These are phyloP conservation scores for Vitis rupestris DNA, from an alignment of 164 flowering plant genomes.

Conservation along the genomic window DNA sequence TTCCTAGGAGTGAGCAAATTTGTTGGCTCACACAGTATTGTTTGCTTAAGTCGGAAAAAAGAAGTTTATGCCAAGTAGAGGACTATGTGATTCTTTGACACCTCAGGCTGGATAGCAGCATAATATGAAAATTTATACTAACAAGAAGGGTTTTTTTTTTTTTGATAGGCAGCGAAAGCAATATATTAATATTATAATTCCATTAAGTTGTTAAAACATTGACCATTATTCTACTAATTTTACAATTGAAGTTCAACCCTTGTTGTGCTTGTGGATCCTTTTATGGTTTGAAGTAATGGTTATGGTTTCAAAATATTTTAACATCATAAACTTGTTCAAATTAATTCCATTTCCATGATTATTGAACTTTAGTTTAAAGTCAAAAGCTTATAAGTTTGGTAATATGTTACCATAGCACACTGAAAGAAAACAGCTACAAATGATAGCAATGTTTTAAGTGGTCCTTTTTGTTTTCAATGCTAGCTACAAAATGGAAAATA, in stretches of 20 bases:
- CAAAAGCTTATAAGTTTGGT: background rate
- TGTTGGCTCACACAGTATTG: background rate
- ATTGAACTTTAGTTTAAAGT: background rate
- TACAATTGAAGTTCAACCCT: background rate
- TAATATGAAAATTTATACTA: background rate
- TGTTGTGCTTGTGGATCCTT: background rate
- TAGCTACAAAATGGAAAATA: background rate
- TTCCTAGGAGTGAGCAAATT: background rate
- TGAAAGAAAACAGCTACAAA: background rate
- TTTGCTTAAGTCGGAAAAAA: background rate
- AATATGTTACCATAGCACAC: background rate
- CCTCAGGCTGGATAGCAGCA: background rate
- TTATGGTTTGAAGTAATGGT: background rate
- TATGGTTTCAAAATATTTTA: background rate
- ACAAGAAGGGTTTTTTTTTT: too few species aligned
- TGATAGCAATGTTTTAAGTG: background rate
- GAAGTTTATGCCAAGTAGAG: background rate
- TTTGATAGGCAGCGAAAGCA: too few species aligned
- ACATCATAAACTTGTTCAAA: background rate
- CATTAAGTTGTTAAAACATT: too few species aligned
- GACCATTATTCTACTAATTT: background rate
- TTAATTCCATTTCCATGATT: background rate
- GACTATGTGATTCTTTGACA: background rate
- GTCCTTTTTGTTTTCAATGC: background rate
- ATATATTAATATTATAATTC: too few species aligned